Conservation (phyloP, 352 stramenopile species). For the Sclerospora graminicola region DNA sequence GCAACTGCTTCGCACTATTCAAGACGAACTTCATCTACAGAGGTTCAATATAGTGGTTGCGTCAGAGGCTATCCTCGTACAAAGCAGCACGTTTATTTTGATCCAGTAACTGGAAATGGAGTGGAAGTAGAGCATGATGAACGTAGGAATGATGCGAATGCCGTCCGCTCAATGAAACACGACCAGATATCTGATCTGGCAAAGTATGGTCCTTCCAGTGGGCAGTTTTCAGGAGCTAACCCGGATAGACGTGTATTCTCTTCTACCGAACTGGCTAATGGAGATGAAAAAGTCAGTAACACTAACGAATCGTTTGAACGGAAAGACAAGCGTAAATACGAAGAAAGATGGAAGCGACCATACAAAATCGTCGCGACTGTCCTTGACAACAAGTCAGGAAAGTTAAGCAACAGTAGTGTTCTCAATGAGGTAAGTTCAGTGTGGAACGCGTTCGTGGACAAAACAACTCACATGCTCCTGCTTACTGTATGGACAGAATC, state of each 20-base stretch:
- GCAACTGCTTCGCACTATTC: background rate
- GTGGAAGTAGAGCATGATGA: slow-evolving; percentile 6
- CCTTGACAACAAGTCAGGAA: slow-evolving; percentile 17
- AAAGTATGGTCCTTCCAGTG: slow-evolving; percentile 40
- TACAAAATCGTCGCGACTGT: slow-evolving; percentile 70
- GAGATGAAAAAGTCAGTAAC: background rate
- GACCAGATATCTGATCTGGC: slow-evolving; percentile 21
- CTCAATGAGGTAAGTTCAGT: slow-evolving; percentile 8
- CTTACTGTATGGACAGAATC: slow-evolving; percentile 19
- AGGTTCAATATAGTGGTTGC: background rate
- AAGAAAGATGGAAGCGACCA: slow-evolving; percentile 68
- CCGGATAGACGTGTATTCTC: background rate
- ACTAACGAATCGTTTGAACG: too few relatives aligned
- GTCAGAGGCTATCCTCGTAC: slow-evolving; percentile 10
- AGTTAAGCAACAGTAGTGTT: background rate
- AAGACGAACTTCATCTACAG: background rate
- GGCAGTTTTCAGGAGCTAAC: background rate
- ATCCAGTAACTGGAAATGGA: slow-evolving; percentile 19
- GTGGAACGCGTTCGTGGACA: background rate
- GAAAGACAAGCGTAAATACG: slow-evolving; percentile 25
- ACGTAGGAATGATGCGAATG: background rate
- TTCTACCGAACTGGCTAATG: background rate
- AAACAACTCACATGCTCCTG: slow-evolving; percentile 1
- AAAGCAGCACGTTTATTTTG: slow-evolving; percentile 35
- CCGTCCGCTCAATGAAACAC: background rate